Percentiles rank a stretch among this genome's conserved stretches.
phyloP scores from a whole-genome alignment of 768 basidiomycete genomes.

The Boletus rufocinnamomeus region DNA sequence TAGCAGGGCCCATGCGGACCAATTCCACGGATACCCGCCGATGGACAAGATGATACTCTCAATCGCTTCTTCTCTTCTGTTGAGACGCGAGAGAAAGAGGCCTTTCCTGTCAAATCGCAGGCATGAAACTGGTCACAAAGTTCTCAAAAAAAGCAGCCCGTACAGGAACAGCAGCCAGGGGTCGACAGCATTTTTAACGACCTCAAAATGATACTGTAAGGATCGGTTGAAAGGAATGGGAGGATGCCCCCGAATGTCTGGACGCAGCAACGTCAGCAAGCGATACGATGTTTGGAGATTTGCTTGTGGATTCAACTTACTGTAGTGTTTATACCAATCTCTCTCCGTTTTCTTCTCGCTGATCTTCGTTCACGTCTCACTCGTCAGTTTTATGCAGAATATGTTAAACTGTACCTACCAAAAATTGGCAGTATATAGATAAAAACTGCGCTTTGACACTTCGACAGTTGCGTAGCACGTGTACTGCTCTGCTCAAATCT shows the following conservation, averaged over 20 bases:
- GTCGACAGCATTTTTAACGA: constrained; percentile 61
- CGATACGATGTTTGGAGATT: not conserved
- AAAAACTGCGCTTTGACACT: constrained; percentile 79
- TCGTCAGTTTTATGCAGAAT: constrained; percentile 8
- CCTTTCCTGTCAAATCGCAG: constrained; percentile 61
- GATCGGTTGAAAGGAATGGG: constrained; percentile 63
- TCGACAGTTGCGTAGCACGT: constrained; percentile 61
- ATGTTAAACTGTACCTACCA: constrained; percentile 56
- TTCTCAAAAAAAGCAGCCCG: not conserved
- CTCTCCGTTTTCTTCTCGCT: constrained; percentile 81
- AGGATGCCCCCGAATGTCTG: constrained; percentile 72
- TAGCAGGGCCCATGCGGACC: constrained; percentile 90
- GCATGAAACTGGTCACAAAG: constrained; percentile 2
- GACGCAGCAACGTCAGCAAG: constrained; percentile 7
- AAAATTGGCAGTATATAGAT: constrained; percentile 75
- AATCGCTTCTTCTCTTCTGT: constrained; percentile 82
- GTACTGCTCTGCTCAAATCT: constrained; percentile 75
- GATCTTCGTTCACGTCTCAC: constrained; percentile 47
- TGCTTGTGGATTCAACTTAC: constrained; percentile 41
- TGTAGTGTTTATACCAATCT: constrained; percentile 83
- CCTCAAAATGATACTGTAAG: constrained; percentile 57
- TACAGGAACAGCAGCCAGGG: constrained; percentile 87
- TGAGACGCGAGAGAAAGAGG: constrained; percentile 76
- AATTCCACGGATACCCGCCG: constrained; percentile 84
- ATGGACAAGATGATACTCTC: constrained; percentile 79